Conservation (phyloP, 192 early-diverging fungal genomes). For the Globomyces pollinis-pini region DNA sequence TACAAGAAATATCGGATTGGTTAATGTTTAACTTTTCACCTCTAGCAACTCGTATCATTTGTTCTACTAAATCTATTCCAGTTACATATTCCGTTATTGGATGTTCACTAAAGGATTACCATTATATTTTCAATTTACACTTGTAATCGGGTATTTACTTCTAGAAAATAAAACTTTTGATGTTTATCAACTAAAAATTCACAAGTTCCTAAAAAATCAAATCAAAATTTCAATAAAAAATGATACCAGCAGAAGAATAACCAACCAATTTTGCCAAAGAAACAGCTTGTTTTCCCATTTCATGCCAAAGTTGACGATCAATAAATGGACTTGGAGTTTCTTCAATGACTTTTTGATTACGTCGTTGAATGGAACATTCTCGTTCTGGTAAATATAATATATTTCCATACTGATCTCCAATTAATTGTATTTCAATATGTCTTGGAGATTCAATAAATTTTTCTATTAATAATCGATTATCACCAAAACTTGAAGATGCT, state of each 20-base stretch:
- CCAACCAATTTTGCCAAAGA: conserved; percentile 56
- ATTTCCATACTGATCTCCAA: conserved; percentile 96
- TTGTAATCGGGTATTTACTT: conserved; percentile 96
- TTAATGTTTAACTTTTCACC: conserved; percentile 59
- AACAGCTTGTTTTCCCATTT: conserved; percentile 79
- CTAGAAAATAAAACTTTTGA: conserved; percentile 91
- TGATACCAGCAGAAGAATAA: conserved; percentile 96
- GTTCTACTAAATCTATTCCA: conserved; percentile 85
- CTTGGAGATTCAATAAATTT: conserved; percentile 88
- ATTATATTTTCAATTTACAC: conserved; percentile 41
- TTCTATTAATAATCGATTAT: conserved; percentile 82
- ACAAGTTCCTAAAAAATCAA: conserved; percentile 78
- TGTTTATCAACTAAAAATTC: conserved; percentile 81
- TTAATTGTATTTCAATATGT: conserved; percentile 93
- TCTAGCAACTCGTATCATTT: conserved; percentile 90
- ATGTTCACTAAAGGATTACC: conserved; percentile 65
- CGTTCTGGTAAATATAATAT: conserved; percentile 92
- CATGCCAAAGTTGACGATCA: conserved; percentile 49
- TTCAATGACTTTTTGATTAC: conserved; percentile 98
- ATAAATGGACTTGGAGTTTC: conserved; percentile 80
- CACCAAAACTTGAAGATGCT: conserved; percentile 78
- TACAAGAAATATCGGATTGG: conserved; percentile 65
- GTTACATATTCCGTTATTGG: conserved; percentile 97
- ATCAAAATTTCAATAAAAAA: conserved; percentile 76
- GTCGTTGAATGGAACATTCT: conserved; percentile 96